phyloP scores from a whole-genome alignment of 331 rosid species.

The Malus hybrid region DNA sequence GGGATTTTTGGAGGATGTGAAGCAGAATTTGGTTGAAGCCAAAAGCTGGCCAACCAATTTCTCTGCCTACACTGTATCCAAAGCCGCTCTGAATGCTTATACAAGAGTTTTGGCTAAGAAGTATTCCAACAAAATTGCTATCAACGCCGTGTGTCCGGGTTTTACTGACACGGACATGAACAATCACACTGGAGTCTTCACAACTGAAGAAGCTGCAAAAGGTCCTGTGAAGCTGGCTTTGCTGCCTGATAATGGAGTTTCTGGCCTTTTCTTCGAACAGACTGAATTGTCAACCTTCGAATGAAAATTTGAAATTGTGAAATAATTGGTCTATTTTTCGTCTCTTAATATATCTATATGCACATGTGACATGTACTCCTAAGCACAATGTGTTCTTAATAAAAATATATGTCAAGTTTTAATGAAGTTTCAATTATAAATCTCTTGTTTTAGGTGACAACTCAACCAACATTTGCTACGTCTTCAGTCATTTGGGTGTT shows the following conservation, averaged over 20 bases:
- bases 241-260: background rate
- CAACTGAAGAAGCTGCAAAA: background rate
- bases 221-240: background rate
- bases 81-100: slow-evolving; percentile 6
- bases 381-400: too few species aligned
- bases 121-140: background rate
- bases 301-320: background rate
- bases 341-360: too few species aligned
- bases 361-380: too few species aligned
- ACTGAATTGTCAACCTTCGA: background rate
- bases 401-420: too few species aligned
- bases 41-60: background rate
- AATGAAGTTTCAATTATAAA: too few species aligned
- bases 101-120: background rate
- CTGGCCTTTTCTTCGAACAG: background rate
- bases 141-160: background rate
- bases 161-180: background rate
- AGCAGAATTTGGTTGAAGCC: slow-evolving; percentile 3
- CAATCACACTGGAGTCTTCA: background rate
- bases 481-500: too few species aligned
- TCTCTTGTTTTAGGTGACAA: too few species aligned
- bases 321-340: too few species aligned
- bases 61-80: background rate
- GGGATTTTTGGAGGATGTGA: slow-evolving; percentile 4
- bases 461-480: too few species aligned